Conservation (phyloP, 495 filamentous ascomycete genomes). For the Antarctomyces pellizariae region DNA sequence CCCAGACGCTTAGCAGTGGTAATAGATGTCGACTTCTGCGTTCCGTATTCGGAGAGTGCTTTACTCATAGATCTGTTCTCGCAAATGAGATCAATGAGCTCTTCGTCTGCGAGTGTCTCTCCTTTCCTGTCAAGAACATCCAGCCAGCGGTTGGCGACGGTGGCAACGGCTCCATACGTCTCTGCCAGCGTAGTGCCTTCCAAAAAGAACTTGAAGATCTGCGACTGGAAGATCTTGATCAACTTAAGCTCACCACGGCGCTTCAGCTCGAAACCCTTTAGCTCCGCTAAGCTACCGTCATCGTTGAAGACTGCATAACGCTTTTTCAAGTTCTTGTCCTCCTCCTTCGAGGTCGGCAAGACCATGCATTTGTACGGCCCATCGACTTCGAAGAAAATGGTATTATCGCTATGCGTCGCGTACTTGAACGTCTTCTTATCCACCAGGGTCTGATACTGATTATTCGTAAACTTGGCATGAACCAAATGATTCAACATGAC, state of each 20-base stretch:
- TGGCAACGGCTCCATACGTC: slow-evolving; percentile 80
- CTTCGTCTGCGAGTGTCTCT: slow-evolving; percentile 74
- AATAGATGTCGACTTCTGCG: slow-evolving; percentile 92
- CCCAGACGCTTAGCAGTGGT: slow-evolving; percentile 91
- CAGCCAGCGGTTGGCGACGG: slow-evolving; percentile 87
- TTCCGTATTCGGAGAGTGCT: slow-evolving; percentile 83
- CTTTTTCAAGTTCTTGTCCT: slow-evolving; percentile 99
- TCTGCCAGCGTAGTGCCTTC: slow-evolving; percentile 69
- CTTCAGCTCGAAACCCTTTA: slow-evolving; percentile 98
- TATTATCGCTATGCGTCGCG: slow-evolving; percentile 89
- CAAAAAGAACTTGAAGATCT: slow-evolving; percentile 98
- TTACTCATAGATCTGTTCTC: slow-evolving; percentile 97
- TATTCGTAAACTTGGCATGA: slow-evolving; percentile 83
- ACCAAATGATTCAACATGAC: slow-evolving; percentile 99
- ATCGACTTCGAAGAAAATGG: slow-evolving; percentile 98
- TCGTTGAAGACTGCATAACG: slow-evolving; percentile 98
- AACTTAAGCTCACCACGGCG: slow-evolving; percentile 93
- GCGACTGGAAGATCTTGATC: slow-evolving; percentile 98
- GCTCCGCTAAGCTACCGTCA: slow-evolving; percentile 83
- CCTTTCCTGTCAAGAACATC: slow-evolving; percentile 81
- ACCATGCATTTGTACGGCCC: slow-evolving; percentile 97
- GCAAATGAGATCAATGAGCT: slow-evolving; percentile 94
- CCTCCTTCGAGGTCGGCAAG: slow-evolving; percentile 88
- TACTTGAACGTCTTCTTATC: slow-evolving; percentile 68
- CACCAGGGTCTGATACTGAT: slow-evolving; percentile 79